Evolutionary conservation across 257 asterid species (phyloP).

Genomic region (Solanum rostratum): DNA sequence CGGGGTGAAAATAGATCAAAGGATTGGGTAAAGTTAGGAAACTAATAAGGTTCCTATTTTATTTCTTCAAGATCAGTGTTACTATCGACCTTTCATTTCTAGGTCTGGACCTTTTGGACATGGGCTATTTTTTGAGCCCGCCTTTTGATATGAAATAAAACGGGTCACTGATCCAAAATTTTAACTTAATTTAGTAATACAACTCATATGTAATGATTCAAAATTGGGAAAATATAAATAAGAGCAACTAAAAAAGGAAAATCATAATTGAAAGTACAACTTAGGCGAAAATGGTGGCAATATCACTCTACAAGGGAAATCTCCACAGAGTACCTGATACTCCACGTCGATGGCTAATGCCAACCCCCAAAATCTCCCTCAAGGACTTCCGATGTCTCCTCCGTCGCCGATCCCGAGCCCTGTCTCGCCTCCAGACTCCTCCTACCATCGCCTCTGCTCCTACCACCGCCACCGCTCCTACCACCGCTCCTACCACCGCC

Average conservation of each 20-base stretch:
- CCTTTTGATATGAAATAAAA: too few species aligned
- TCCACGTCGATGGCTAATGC: conserved; percentile 60
- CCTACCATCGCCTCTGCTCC: background rate
- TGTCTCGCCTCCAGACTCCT: conserved; percentile 31
- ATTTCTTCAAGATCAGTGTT: too few species aligned
- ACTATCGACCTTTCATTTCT: too few species aligned
- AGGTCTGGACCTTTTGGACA: too few species aligned
- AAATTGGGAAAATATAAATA: background rate
- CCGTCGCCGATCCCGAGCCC: conserved; percentile 68
- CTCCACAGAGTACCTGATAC: conserved; percentile 65
- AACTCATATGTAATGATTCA: background rate
- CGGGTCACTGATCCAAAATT: too few species aligned
- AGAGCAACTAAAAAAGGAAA: background rate
- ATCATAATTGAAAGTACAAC: background rate
- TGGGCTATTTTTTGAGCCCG: too few species aligned
- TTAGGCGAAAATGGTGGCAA: conserved; percentile 47
- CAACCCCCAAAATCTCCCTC: conserved; percentile 47
- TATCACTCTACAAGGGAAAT: conserved; percentile 82
- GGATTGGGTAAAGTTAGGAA: too few species aligned
- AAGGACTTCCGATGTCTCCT: conserved; percentile 51
- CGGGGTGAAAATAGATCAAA: too few species aligned
- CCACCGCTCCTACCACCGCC: conserved; percentile 2
- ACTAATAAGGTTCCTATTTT: too few species aligned
- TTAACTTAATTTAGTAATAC: background rate
- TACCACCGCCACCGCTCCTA: background rate